Percentiles rank a stretch among this genome's conserved stretches.
Conservation (phyloP, 1,284 basidiomycete species). For the Ustilago nuda region DNA sequence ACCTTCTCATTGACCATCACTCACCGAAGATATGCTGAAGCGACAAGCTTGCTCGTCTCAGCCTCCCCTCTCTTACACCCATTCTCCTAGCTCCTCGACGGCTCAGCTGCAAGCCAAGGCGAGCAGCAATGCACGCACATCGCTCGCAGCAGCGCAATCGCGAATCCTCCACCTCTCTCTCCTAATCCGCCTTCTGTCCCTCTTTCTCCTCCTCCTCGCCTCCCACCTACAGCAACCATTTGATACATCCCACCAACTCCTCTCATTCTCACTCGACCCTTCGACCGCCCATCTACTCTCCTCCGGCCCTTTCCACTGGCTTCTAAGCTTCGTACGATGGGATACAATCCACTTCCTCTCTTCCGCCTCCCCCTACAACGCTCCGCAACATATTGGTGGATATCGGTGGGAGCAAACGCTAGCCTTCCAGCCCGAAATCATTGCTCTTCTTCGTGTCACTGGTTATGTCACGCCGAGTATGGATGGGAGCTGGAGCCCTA, state of each 20-base stretch:
- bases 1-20: not conserved
- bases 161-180: conserved; percentile 30
- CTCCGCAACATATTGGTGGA: conserved; percentile 24
- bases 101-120: not conserved
- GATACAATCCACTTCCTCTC: conserved; percentile 82
- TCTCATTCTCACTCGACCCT: conserved; percentile 39
- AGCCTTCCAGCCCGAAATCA: conserved; percentile 83
- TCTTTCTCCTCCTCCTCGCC: conserved; percentile 28
- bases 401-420: conserved; percentile 85
- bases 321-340: conserved; percentile 78
- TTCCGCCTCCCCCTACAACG: conserved; percentile 34
- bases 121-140: not conserved
- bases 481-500: conserved; percentile 48
- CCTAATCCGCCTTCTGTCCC: conserved; percentile 15
- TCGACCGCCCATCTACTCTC: conserved; percentile 7
- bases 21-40: conserved; percentile 11
- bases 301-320: conserved; percentile 14
- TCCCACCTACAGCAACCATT: conserved; percentile 48
- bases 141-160: conserved; percentile 8
- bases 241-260: conserved; percentile 57
- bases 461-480: conserved; percentile 34
- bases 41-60: conserved; percentile 9
- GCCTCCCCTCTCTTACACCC: conserved; percentile 3
- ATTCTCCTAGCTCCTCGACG: too few relatives aligned
- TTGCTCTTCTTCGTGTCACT: conserved; percentile 38